phyloP scores from a whole-genome alignment of 2,329 filamentous ascomycete species.

The Beauveria pseudobassiana region DNA sequence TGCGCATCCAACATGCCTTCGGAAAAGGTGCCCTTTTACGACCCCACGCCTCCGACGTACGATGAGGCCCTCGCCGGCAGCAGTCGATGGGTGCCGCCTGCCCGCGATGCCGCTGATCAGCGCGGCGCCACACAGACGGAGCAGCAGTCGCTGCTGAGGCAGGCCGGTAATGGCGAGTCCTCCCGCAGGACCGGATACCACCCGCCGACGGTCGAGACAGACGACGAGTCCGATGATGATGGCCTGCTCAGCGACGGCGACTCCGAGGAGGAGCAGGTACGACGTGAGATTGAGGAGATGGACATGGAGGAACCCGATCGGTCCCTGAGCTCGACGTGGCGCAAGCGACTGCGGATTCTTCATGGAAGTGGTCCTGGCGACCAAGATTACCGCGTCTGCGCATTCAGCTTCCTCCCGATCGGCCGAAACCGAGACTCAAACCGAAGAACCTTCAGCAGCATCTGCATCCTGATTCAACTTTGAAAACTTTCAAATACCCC shows the following conservation, averaged over 20 bases:
- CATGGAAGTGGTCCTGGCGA: conserved; percentile 50
- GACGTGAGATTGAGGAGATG: conserved; percentile 82
- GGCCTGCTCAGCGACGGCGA: conserved; percentile 44
- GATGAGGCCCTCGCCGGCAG: conserved; percentile 32
- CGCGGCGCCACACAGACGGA: conserved; percentile 65
- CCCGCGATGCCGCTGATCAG: conserved; percentile 36
- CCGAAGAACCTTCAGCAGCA: not conserved
- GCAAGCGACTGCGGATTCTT: conserved; percentile 48
- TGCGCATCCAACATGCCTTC: conserved; percentile 24
- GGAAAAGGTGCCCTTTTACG: conserved; percentile 35
- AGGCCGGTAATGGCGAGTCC: conserved; percentile 35
- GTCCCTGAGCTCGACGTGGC: conserved; percentile 39
- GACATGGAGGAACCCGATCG: conserved; percentile 65
- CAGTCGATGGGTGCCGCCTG: conserved; percentile 25
- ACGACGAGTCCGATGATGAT: conserved; percentile 49
- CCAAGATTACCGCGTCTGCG: conserved; percentile 44
- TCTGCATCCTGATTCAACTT: not conserved
- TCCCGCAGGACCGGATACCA: conserved; percentile 57
- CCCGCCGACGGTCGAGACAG: conserved; percentile 71
- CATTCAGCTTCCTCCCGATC: conserved; percentile 37
- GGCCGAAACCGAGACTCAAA: conserved; percentile 11
- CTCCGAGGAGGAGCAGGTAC: conserved; percentile 56
- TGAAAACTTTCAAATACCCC: conserved; percentile 23
- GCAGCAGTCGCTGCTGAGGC: conserved; percentile 65
- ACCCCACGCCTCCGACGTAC: conserved; percentile 36